phyloP scores from a whole-genome alignment of 2,329 filamentous ascomycete species.

The Penicillium sp. region DNA sequence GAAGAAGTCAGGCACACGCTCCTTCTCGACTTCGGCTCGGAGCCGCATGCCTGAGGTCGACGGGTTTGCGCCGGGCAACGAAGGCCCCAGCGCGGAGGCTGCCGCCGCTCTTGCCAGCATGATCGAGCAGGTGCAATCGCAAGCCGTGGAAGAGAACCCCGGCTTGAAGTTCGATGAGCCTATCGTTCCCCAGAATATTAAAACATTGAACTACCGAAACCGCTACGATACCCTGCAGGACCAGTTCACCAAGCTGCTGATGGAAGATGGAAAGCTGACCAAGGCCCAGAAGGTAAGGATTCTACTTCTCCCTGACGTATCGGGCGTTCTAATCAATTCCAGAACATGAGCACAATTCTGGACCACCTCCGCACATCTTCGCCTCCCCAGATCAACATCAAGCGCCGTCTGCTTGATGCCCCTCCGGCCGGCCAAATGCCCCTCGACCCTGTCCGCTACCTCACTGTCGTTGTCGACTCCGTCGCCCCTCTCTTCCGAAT shows the following conservation, averaged over 20 bases:
- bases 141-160: conserved; percentile 40
- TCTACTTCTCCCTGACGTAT: not conserved
- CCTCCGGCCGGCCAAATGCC: conserved; percentile 79
- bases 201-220: conserved; percentile 67
- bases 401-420: conserved; percentile 62
- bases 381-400: conserved; percentile 72
- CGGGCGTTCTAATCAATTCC: conserved; percentile 7
- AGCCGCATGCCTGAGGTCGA: conserved; percentile 36
- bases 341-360: conserved; percentile 86
- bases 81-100: conserved; percentile 29
- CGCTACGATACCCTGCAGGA: conserved; percentile 83
- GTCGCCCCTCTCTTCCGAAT: conserved; percentile 87
- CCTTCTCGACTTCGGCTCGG: conserved; percentile 60
- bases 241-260: conserved; percentile 87
- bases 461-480: conserved; percentile 87
- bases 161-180: conserved; percentile 82
- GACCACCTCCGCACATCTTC: conserved; percentile 80
- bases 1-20: conserved; percentile 50
- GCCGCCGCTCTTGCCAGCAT: conserved; percentile 38
- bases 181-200: conserved; percentile 58
- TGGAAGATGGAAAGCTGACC: conserved; percentile 88
- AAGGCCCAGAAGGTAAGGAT: conserved; percentile 76
- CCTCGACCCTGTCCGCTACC: conserved; percentile 84
- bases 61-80: conserved; percentile 17
- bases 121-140: conserved; percentile 36